A percentile compares a stretch with the other conserved stretches of the same genome.
phyloP scores from a whole-genome alignment of 495 filamentous ascomycete genomes.

The Penicillium canariense region DNA sequence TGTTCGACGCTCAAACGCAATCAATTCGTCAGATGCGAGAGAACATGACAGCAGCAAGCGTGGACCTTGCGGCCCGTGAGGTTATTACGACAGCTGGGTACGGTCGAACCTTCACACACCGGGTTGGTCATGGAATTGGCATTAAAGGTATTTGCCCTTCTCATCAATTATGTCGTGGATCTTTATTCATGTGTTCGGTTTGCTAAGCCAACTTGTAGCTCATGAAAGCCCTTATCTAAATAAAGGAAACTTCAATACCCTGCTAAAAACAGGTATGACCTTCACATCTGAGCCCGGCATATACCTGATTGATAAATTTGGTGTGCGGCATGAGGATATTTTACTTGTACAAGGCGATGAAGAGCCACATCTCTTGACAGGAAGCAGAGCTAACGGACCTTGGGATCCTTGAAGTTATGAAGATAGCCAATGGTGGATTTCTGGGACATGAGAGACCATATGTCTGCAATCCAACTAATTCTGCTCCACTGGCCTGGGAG shows the following conservation, averaged over 20 bases:
- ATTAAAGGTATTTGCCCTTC: conserved; percentile 41
- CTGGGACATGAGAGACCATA: no score
- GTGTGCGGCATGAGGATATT: conserved; percentile 54
- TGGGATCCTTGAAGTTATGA: conserved; percentile 52
- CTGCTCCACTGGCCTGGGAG: no score
- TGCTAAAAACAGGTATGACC: conserved; percentile 49
- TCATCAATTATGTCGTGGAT: background rate
- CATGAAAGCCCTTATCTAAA: conserved; percentile 58
- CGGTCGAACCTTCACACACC: conserved; percentile 52
- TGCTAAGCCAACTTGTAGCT: conserved; percentile 25
- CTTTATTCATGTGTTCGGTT: background rate
- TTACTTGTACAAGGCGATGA: conserved; percentile 46
- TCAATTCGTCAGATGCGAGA: conserved; percentile 40
- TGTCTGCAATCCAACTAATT: no score
- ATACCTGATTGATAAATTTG: conserved; percentile 52
- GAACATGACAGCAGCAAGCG: conserved; percentile 46
- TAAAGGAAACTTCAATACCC: conserved; percentile 44
- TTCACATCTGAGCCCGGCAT: conserved; percentile 57
- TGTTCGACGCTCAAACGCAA: conserved; percentile 49
- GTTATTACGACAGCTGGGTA: conserved; percentile 53
- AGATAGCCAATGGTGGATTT: no score
- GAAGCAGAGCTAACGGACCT: conserved; percentile 38
- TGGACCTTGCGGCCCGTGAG: conserved; percentile 52
- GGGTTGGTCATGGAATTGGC: conserved; percentile 56
- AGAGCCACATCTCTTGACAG: conserved; percentile 47